These are phyloP conservation scores for Sodiomyces alkalinus DNA, from an alignment of 2,329 filamentous ascomycete species.

Conservation along the genomic window DNA sequence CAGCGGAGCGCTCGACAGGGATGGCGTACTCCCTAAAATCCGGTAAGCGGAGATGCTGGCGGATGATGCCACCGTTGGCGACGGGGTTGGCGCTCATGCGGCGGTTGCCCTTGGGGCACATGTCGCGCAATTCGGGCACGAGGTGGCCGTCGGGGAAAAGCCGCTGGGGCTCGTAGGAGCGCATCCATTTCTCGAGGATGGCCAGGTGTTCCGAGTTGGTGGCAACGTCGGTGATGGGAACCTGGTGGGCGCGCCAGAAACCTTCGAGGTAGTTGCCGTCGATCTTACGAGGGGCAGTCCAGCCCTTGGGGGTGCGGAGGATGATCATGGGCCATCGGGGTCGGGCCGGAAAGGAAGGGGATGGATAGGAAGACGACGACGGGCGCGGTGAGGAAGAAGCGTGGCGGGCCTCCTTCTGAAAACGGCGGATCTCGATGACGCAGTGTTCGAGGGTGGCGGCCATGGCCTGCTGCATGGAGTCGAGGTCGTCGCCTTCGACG, in stretches of 20 bases:
- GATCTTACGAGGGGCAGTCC: conserved; percentile 60
- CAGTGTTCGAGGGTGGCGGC: conserved; percentile 60
- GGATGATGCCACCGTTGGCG: conserved; percentile 53
- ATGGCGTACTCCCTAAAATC: conserved; percentile 56
- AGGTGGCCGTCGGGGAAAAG: conserved; percentile 53
- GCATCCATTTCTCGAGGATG: conserved; percentile 63
- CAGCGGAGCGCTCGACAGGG: conserved; percentile 44
- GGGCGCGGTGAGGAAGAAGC: no score
- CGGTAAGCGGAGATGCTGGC: conserved; percentile 52
- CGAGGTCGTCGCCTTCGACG: conserved; percentile 59
- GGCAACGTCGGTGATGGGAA: conserved; percentile 56
- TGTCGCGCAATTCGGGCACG: conserved; percentile 42
- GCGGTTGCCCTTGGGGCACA: conserved; percentile 48
- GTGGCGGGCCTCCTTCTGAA: conserved; percentile 57
- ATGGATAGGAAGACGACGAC: no score
- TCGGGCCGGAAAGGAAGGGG: conserved; percentile 52
- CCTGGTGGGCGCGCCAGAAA: conserved; percentile 69
- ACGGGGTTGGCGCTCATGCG: conserved; percentile 70
- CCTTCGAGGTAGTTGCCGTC: conserved; percentile 57
- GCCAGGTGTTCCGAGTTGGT: conserved; percentile 51
- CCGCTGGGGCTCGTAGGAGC: conserved; percentile 57
- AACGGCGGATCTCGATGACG: conserved; percentile 50
- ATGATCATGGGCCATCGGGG: conserved; percentile 69
- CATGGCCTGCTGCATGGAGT: conserved; percentile 72
- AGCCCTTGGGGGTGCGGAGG: conserved; percentile 64